Evolutionary conservation across 2,329 filamentous ascomycete species (phyloP).

Genomic region (Raffaelea deltoideospora): DNA sequence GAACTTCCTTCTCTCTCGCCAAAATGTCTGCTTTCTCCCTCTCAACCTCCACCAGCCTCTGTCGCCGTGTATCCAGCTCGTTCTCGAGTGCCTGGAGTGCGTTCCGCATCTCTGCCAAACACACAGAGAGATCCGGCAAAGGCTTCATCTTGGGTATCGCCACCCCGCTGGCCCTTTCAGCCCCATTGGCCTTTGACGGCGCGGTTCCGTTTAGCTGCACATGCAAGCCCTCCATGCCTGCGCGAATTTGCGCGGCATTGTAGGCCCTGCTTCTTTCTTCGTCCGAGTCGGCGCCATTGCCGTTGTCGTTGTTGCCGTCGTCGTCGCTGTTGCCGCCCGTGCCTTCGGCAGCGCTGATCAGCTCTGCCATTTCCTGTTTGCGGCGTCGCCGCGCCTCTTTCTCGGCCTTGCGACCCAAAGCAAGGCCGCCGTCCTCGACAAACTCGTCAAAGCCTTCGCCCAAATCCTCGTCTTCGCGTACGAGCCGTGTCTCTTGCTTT

Average conservation of each 20-base stretch:
- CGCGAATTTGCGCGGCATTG: conserved; percentile 71
- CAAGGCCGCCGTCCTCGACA: conserved; percentile 68
- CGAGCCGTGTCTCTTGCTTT: conserved; percentile 57
- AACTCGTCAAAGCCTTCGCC: conserved; percentile 90
- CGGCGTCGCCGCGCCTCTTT: conserved; percentile 51
- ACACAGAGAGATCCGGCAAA: conserved; percentile 56
- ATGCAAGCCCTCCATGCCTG: conserved; percentile 64
- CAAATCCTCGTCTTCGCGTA: conserved; percentile 79
- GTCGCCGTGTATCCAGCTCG: conserved; percentile 43
- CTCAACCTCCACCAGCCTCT: conserved; percentile 49
- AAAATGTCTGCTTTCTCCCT: conserved; percentile 54
- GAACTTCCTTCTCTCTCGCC: conserved; percentile 62
- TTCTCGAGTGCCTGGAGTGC: conserved; percentile 48
- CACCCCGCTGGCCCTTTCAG: conserved; percentile 10
- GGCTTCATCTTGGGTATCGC: conserved; percentile 55
- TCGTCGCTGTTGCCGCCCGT: conserved; percentile 47
- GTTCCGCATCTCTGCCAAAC: conserved; percentile 46
- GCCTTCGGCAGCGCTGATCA: conserved; percentile 69
- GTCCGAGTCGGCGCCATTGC: conserved; percentile 53
- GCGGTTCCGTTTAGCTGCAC: conserved; percentile 21
- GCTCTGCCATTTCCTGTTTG: conserved; percentile 63
- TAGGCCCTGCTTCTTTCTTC: conserved; percentile 66
- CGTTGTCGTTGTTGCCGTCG: conserved; percentile 44
- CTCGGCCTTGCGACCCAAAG: conserved; percentile 66
- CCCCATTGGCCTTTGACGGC: conserved; percentile 19